Base-by-base conservation (phyloP, 1,284 basidiomycete genomes). In the Papiliotrema fonsecae region DNA sequence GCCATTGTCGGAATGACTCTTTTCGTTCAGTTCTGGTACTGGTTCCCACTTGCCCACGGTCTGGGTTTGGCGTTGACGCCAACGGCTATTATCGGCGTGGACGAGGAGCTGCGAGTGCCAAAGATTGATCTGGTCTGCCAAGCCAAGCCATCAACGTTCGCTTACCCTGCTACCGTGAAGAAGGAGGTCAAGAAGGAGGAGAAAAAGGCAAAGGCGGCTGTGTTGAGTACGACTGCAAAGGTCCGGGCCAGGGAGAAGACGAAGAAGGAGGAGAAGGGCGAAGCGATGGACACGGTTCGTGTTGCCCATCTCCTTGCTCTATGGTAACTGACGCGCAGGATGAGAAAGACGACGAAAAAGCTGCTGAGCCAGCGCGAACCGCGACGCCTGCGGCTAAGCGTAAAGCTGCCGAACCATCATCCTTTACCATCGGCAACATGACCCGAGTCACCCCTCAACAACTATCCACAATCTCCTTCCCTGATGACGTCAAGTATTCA, bases 11-110 rank as follows among this genome's bases (percentile, higher is more conserved):
- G 93, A 25, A 92, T 97, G 87, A 84, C 86, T 16, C 74, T 97
- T 65, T 97, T 97, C 77, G 89, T 87, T 64, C 93, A 97, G 71
- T 97, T 97, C 76, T 97, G 93, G 93, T 97, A 97, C 71, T 97
- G 93, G 93, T 97, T 92, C 75, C 93, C 93, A 30, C 77, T 97
- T 25, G 90, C 91, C n/a, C 92, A 96, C 65, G 91, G 87, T 60
- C 85, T 88, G 16, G 87, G 85, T 61, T 77, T 97, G 56, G 85
- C 91, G 1, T 96, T 97, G 73, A 86, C 88, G 54, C 91, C 93
- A 2, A 97, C 93, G 13, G 89, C 87, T 11, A 85, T 97, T 53
- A 92, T 97, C 62, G 92, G 88, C 22, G 74, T 97, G 48, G 86
- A 91, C 62, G 83, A 80, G 52, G 82, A 91, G 56, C 76, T 96